Evolutionary conservation across 768 basidiomycete species (phyloP), one percentile per base, ranked within the genome.

Genomic region (Lanmaoa rubissima): DNA sequence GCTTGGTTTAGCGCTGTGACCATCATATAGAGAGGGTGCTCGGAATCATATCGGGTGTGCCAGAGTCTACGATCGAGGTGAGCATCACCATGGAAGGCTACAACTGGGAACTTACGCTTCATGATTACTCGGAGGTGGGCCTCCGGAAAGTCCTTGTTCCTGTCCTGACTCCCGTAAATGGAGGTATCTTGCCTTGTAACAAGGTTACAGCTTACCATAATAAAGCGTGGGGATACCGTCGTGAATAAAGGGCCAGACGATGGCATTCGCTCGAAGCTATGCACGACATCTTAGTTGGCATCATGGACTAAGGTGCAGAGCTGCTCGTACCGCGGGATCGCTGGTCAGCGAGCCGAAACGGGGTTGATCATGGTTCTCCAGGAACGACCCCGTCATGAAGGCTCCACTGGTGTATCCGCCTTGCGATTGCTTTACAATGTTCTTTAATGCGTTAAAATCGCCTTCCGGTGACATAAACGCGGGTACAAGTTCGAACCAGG

Each of bases 301-400:
- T 5, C n/a, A 9, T 28, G 13, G 32, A 38, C 5, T n/a, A 26
- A 3, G 16, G 14, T 31, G 19, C 17, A 24, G 31, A 38, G 12
- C 7, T 16, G 8, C 17, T 68, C 76, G 28, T 63, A 79, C 77
- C 54, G 74, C 72, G 2, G 70, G 63, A 61, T 82, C 82, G 32
- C 68, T 66, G 16, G 77, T 77, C 41, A 74, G 44, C 6, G 76
- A 77, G 34, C 67, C 69, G 57, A 83, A 80, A 17, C 81, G 76
- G 11, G 81, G 77, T 51, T 81, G 75, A 60, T 83, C 82, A 48
- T 82, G 81, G 63, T 83, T 83, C 65, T 82, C 81, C 42, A 82
- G 68, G 70, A 82, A 82, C 7, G 77, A 73, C 10, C 76, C 81
- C 0, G 74, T 73, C 64, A 72, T 69, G 61, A 77, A 75, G 35